A percentile compares a stretch with the other conserved stretches of the same genome.
These are phyloP conservation scores for Sclerospora graminicola DNA, from an alignment of 352 stramenopile genomes.

Conservation along the genomic window DNA sequence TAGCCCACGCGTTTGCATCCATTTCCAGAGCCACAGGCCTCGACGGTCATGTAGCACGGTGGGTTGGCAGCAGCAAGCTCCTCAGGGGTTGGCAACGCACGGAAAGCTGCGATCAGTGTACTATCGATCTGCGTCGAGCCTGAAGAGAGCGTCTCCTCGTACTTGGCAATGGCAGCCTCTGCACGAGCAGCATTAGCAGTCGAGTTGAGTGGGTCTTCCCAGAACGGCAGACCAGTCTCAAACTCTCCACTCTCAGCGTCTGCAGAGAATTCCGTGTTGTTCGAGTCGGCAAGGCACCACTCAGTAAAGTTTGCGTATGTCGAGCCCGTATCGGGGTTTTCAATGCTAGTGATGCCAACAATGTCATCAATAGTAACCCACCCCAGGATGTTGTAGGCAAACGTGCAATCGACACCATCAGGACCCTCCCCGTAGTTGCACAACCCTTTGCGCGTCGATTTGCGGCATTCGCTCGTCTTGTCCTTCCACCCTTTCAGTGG, in stretches of 20 bases:
- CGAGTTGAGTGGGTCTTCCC: slow-evolving; percentile 45
- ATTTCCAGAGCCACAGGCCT: slow-evolving; percentile 31
- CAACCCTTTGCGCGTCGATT: slow-evolving; percentile 41
- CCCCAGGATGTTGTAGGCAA: slow-evolving; percentile 65
- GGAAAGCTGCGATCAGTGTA: slow-evolving; percentile 27
- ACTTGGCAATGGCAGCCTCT: slow-evolving; percentile 35
- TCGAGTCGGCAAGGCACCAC: slow-evolving; percentile 45
- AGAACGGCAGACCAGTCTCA: slow-evolving; percentile 43
- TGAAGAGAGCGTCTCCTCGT: slow-evolving; percentile 28
- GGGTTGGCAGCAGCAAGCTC: slow-evolving; percentile 44
- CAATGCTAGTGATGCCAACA: slow-evolving; percentile 59
- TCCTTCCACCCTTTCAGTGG: slow-evolving; percentile 37
- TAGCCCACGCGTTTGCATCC: slow-evolving; percentile 62
- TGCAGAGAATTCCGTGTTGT: slow-evolving; percentile 49
- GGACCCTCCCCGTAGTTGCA: slow-evolving; percentile 44
- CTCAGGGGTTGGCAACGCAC: slow-evolving; percentile 30
- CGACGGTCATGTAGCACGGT: slow-evolving; percentile 58
- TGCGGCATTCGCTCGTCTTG: slow-evolving; percentile 50
- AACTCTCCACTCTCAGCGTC: slow-evolving; percentile 27
- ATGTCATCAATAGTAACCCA: slow-evolving; percentile 74
- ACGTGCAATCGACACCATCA: slow-evolving; percentile 65
- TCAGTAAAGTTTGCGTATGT: slow-evolving; percentile 53
- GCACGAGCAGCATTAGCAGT: slow-evolving; percentile 43
- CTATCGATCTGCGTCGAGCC: slow-evolving; percentile 37
- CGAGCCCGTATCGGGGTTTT: slow-evolving; percentile 33